phyloP scores from a whole-genome alignment of 2,329 filamentous ascomycete species.

The Diaporthe destruens region DNA sequence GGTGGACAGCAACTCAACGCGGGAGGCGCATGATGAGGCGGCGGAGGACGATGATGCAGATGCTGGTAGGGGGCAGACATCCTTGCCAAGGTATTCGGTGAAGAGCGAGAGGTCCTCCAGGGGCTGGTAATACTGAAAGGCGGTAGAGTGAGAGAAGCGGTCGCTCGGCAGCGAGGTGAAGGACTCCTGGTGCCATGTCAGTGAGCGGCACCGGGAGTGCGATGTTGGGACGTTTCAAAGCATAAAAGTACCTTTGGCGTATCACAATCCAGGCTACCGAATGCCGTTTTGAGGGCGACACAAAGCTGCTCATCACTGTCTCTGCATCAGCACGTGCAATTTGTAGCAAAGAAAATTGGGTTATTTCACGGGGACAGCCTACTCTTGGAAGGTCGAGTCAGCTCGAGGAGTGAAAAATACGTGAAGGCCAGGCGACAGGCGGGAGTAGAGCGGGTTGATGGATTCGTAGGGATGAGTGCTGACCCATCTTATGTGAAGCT shows the following conservation, averaged over 20 bases:
- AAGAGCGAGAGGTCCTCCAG: slow-evolving; percentile 70
- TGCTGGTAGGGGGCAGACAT: slow-evolving; percentile 63
- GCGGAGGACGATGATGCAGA: slow-evolving; percentile 36
- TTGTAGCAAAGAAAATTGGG: background rate
- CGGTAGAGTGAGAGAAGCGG: slow-evolving; percentile 72
- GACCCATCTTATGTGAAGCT: slow-evolving; percentile 86
- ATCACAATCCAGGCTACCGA: slow-evolving; percentile 53
- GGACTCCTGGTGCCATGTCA: slow-evolving; percentile 57
- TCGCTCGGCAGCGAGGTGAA: slow-evolving; percentile 70
- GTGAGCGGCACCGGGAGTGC: background rate
- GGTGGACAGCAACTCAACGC: slow-evolving; percentile 57
- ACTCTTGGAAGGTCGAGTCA: slow-evolving; percentile 48
- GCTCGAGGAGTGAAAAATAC: slow-evolving; percentile 77
- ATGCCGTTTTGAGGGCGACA: slow-evolving; percentile 48
- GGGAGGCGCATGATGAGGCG: slow-evolving; percentile 59
- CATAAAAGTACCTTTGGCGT: slow-evolving; percentile 49
- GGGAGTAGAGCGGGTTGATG: slow-evolving; percentile 78
- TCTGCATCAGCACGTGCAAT: slow-evolving; percentile 28
- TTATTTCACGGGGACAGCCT: slow-evolving; percentile 39
- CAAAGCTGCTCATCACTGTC: slow-evolving; percentile 49
- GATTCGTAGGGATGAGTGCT: slow-evolving; percentile 68
- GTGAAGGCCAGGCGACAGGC: slow-evolving; percentile 84
- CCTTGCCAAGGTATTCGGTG: slow-evolving; percentile 63
- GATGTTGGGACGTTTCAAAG: slow-evolving; percentile 7
- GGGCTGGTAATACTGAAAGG: slow-evolving; percentile 78